Evolutionary conservation across 257 asterid species (phyloP).

Genomic region (Cordia subcordata): DNA sequence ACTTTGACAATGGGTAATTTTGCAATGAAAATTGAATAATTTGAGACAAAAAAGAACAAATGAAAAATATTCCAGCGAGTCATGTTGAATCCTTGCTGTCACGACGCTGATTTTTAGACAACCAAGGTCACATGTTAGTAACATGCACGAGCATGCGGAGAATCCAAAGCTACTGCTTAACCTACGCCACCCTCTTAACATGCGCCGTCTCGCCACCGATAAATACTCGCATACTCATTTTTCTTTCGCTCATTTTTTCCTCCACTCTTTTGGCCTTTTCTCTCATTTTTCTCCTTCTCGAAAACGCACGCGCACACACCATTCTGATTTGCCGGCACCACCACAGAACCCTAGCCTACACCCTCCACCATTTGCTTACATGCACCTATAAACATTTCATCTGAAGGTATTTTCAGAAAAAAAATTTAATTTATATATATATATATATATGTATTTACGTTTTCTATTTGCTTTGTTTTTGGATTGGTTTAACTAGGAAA

Average conservation of each 20-base stretch:
- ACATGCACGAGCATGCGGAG: slow-evolving; percentile 27
- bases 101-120: too few species aligned
- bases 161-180: slow-evolving; percentile 12
- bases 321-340: slow-evolving; percentile 24
- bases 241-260: slow-evolving; percentile 15
- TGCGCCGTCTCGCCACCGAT: slow-evolving; percentile 24
- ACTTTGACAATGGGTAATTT: too few species aligned
- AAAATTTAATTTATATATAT: neutral
- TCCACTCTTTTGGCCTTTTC: neutral
- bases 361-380: slow-evolving; percentile 3
- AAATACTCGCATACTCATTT: slow-evolving; percentile 16
- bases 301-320: neutral
- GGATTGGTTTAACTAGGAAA: too few species aligned
- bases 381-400: neutral
- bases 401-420: slow-evolving; percentile 15
- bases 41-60: too few species aligned
- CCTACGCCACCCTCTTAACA: slow-evolving; percentile 29
- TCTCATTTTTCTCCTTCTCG: slow-evolving; percentile 9
- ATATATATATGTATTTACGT: neutral
- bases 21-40: too few species aligned
- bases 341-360: slow-evolving; percentile 31
- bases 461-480: neutral
- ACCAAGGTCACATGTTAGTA: slow-evolving; percentile 26
- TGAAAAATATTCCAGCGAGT: slow-evolving; percentile 13
- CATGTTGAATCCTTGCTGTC: too few species aligned